Base-by-base conservation (phyloP, 2,329 filamentous ascomycete genomes). In the Teratosphaeria zuluensis region DNA sequence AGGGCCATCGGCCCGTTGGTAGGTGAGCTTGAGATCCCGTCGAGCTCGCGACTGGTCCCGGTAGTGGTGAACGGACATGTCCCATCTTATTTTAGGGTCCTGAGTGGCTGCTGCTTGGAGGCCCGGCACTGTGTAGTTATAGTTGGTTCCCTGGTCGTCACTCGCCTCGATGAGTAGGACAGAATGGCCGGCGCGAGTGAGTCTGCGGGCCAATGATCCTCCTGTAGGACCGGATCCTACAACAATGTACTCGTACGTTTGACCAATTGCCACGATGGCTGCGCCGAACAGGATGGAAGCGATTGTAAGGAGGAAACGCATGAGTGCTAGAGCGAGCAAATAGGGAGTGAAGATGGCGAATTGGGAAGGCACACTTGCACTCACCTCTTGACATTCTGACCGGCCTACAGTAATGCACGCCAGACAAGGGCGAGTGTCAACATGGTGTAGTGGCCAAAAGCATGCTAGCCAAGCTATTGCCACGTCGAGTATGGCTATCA, bases 51-150 rank as follows among this genome's bases (percentile, higher is more conserved):
- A 68, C 48, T 80, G 71, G 60, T 85, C 77, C 9, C 76, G 73
- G 65, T 84, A 85, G 67, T 86, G 83, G 53, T 78, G 78, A 16
- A 85, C 81, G 62, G 81, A 86, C 70, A 81, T 84, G 68, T 84
- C 46, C 83, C 83, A 86, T 52, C 77, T 72, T 62, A 83, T 75
- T n/a, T 77, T 75, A 31, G 75, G 75, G 60, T 84, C 80, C 64
- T 85, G 80, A 12, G 80, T 82, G 1, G 80, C 76, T 14, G 77
- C 74, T 51, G 77, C 76, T 24, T 78, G 76, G 65, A 81, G 78
- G 1, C 80, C 77, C 3, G 83, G 82, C 4, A 84, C 76, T 5
- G 80, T 76, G 60, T 81, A 78, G 66, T 82, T 78, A 60, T 74
- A 69, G 53, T 75, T 75, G 56, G 74, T 72, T 19, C 77, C 78